These are phyloP conservation scores for Fomitopsis serialis DNA, from an alignment of 768 basidiomycete species.

Conservation along the genomic window DNA sequence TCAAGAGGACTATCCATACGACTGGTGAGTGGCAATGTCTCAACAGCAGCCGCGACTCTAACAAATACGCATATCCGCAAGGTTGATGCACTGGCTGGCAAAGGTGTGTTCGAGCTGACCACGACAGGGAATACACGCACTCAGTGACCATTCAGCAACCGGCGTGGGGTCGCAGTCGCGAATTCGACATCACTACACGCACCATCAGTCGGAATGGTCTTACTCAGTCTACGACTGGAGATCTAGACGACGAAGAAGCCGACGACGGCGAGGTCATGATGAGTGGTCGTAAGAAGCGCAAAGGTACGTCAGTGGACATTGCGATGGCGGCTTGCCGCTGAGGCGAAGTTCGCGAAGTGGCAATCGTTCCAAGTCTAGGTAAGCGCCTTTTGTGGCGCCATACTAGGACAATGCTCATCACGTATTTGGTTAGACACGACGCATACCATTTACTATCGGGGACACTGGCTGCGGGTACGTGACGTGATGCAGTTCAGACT, in stretches of 20 bases:
- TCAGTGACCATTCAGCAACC: conserved; percentile 57
- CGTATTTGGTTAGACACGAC: conserved; percentile 55
- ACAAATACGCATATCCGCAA: conserved; percentile 23
- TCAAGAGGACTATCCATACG: conserved; percentile 83
- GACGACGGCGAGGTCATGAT: conserved; percentile 53
- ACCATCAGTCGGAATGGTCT: conserved; percentile 60
- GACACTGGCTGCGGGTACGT: conserved; percentile 80
- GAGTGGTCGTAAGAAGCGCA: conserved; percentile 68
- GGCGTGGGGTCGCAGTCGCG: conserved; percentile 82
- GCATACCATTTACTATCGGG: conserved; percentile 86
- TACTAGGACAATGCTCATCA: conserved; percentile 12
- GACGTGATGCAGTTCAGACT: conserved; percentile 4
- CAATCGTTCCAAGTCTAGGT: conserved; percentile 85
- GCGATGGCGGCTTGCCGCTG: background rate
- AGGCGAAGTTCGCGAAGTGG: conserved; percentile 34
- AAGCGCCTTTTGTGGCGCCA: conserved; percentile 9
- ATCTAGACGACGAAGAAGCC: conserved; percentile 76
- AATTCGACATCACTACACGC: conserved; percentile 87
- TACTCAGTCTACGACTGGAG: conserved; percentile 64
- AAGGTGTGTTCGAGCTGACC: conserved; percentile 49
- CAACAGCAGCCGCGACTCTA: conserved; percentile 9
- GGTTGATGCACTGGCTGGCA: conserved; percentile 87
- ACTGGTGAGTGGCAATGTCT: conserved; percentile 45
- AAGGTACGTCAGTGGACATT: conserved; percentile 21
- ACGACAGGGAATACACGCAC: background rate